Evolutionary conservation across 2,329 filamentous ascomycete species (phyloP), one percentile per base, ranked within the genome.

Genomic region (Triangularia verruculosa): DNA sequence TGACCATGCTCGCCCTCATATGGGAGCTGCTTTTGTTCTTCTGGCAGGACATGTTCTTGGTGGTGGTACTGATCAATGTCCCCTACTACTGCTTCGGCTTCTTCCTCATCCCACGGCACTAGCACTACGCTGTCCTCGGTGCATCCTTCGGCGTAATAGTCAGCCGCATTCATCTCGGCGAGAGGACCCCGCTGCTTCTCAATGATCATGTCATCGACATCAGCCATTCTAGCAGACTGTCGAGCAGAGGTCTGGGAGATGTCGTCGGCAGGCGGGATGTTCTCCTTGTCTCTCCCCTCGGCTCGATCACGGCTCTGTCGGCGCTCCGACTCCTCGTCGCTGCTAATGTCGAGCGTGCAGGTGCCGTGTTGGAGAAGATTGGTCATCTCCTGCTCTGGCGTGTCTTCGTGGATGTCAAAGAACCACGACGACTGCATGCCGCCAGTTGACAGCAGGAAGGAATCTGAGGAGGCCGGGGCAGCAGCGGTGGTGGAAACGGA

Each of bases 371-470:
- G 91, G 78, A 98, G 91, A 43, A 97, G 80, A 72, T 96, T 97
- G 71, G 93, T 92, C 77, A 95, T 91, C 74, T 96, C 89, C 73
- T 97, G 91, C 74, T 97, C 91, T 7, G 90, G 86, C 0, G 91
- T 92, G 76, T 99, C 94, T 74, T 97, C 92, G 74, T 97, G 89
- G 72, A 99, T 98, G 64, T 94, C 90, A 74, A 99, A 98, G 80
- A 90, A 90, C 93, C 93, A 97, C 63, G 83, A 83, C 32, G 86
- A 82, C 73, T 89, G 85, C 70, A 83, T 75, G 60, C 83, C 80
- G 22, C 80, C 73, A 2, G 34, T 43, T 9, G 58, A 32, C 64
- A 80, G 79, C 51, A 77, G 67, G 34, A 84, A 72, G 74, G 72
- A 64, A 57, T 74, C 70, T 62, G 72, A 57, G 61, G 71, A 70